Conservation (phyloP, 768 basidiomycete genomes). For the Mycena pura region DNA sequence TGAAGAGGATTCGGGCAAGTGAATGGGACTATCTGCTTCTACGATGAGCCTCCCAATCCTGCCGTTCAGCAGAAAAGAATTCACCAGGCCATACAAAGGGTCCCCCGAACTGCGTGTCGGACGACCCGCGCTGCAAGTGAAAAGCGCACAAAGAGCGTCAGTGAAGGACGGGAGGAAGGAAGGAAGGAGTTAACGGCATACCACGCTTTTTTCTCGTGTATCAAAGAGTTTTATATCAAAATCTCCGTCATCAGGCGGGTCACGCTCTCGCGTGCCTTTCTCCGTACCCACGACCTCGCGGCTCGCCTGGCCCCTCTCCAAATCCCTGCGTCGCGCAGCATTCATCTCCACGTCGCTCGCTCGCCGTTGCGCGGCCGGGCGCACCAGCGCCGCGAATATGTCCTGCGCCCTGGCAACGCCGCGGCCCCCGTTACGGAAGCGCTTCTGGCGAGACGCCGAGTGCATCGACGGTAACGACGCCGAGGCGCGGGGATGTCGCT, state of each 20-base stretch:
- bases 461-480: slow-evolving; percentile 24
- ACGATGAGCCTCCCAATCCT: neutral
- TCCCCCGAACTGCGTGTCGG: slow-evolving; percentile 12
- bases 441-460: slow-evolving; percentile 13
- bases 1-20: slow-evolving; percentile 20
- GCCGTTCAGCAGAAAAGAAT: neutral
- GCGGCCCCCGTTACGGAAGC: neutral
- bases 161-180: slow-evolving; percentile 3
- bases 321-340: no score
- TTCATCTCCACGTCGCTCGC: slow-evolving; percentile 1
- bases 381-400: slow-evolving; percentile 14
- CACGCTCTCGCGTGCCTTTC: neutral
- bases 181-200: slow-evolving; percentile 13
- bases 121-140: slow-evolving; percentile 26
- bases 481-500: slow-evolving; percentile 8
- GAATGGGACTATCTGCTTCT: slow-evolving; percentile 13
- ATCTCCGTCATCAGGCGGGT: neutral
- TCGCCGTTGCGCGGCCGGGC: slow-evolving; percentile 6
- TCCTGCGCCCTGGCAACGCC: slow-evolving; percentile 19
- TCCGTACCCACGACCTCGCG: slow-evolving; percentile 1
- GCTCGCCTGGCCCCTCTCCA: neutral
- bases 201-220: slow-evolving; percentile 25
- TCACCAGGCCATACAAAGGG: slow-evolving; percentile 24
- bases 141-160: slow-evolving; percentile 8
- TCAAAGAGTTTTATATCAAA: slow-evolving; percentile 25